These are phyloP conservation scores for Leccinum boreale DNA, from an alignment of 768 basidiomycete species.

Conservation along the genomic window DNA sequence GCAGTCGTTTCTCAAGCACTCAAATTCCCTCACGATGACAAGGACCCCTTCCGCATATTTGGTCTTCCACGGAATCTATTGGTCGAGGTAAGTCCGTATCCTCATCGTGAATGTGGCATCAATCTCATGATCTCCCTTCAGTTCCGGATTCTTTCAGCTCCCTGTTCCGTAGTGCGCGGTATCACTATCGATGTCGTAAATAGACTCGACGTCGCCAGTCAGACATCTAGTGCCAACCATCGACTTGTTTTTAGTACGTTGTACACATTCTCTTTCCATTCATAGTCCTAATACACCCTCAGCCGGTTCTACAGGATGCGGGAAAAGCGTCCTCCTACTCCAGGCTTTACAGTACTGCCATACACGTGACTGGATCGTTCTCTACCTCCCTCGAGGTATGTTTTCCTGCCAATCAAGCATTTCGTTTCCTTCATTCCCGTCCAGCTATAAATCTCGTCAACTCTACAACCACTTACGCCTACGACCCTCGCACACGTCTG, in stretches of 20 bases:
- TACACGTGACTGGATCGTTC: constrained; percentile 69
- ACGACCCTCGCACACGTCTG: constrained; percentile 72
- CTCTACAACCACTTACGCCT: constrained; percentile 67
- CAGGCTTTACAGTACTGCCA: constrained; percentile 72
- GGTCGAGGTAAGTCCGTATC: constrained; percentile 56
- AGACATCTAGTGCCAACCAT: constrained; percentile 46
- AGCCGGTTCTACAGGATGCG: constrained; percentile 75
- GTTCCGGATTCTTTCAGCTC: constrained; percentile 68
- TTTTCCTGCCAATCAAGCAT: background rate
- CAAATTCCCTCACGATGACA: constrained; percentile 42
- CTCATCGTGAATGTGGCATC: background rate
- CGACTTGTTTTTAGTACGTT: constrained; percentile 66
- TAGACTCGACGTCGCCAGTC: constrained; percentile 49
- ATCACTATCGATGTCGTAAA: constrained; percentile 57
- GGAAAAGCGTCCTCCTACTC: constrained; percentile 76
- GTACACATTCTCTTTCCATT: background rate
- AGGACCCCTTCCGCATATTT: constrained; percentile 56
- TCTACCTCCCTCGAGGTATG: constrained; percentile 81
- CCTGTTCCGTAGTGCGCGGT: constrained; percentile 69
- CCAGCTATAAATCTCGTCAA: constrained; percentile 63
- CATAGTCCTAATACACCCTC: constrained; percentile 3
- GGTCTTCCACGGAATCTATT: constrained; percentile 70
- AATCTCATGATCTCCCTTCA: constrained; percentile 21
- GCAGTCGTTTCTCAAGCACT: constrained; percentile 44
- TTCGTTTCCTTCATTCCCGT: background rate